Base-by-base conservation (phyloP, 805 yeast species). In the Middelhovenomyces tepae region DNA sequence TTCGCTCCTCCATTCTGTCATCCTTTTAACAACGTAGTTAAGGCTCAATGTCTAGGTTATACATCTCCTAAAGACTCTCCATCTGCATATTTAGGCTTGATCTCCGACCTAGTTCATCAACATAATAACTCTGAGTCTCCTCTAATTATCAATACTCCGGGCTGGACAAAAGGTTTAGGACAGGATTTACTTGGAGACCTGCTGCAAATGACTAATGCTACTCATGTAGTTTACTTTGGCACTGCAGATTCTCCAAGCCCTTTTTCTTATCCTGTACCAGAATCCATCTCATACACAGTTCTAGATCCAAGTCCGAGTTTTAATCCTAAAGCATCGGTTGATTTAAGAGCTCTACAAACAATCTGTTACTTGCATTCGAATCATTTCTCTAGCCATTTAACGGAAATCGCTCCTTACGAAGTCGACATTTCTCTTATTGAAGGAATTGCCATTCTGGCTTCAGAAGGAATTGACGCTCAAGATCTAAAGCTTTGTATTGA, bases 161-260 rank as follows among this genome's bases (percentile, higher is more conserved):
- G 95, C 0, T 86, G 95, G 95, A 71, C 85, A 19, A 82, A 81
- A 54, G 96, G 95, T 0, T 75, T 73, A 41, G 96, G 96, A 0
- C 63, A 77, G 10, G 78, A 74, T 30, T 56, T 86, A 6, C 60
- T 82, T n/a, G 61, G 56, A 10, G 58, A 64, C 17, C 56, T 80
- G 2, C 30, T 44, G 32, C 39, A 46, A 1, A 38, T 53, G 7
- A 53, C 71, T 1, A 55, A 62, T 16, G 83, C 93, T 0, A 68
- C 78, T 0, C 65, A 71, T 39, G 50, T 82, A 16, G 53, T 81
- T 0, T 67, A 75, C 35, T 48, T 86, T 36, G 71, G 74, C 20
- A 52, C 65, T n/a, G 60, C 57, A 5, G 56, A 43, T 28, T 30
- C 37, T 13, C 34, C 31, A 6, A 24, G 28, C 4, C 14, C 15